These are phyloP conservation scores for Withania somnifera DNA, from an alignment of 305 asterid species.

Conservation along the genomic window DNA sequence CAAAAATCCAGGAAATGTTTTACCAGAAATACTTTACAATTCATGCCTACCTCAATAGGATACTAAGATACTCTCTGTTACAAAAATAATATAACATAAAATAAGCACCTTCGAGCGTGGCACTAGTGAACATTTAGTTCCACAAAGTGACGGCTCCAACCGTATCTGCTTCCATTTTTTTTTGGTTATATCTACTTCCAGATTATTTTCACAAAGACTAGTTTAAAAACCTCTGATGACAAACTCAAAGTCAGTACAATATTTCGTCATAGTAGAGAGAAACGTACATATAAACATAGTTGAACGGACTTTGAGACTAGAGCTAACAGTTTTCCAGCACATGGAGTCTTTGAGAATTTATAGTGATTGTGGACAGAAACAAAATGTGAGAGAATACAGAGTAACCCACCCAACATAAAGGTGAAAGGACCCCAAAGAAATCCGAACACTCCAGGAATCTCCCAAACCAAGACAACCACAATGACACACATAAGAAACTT, in stretches of 20 bases:
- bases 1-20: background rate
- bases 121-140: background rate
- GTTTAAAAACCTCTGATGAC: background rate
- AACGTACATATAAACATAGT: background rate
- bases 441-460: conserved; percentile 90
- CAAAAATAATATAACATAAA: background rate
- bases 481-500: conserved; percentile 62
- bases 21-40: background rate
- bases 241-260: background rate
- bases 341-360: background rate
- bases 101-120: background rate
- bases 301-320: background rate
- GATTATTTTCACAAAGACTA: background rate
- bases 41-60: background rate
- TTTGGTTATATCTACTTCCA: background rate
- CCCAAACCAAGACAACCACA: conserved; percentile 93
- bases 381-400: background rate
- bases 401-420: conserved; percentile 54
- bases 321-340: background rate
- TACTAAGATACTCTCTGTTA: background rate
- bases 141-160: background rate
- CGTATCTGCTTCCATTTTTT: background rate
- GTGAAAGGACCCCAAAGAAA: conserved; percentile 72
- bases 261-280: background rate
- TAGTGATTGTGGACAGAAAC: background rate